Evolutionary conservation across 495 filamentous ascomycete genomes (phyloP), one percentile per base, ranked within the genome.

Genomic region (Neurospora tetrasperma): DNA sequence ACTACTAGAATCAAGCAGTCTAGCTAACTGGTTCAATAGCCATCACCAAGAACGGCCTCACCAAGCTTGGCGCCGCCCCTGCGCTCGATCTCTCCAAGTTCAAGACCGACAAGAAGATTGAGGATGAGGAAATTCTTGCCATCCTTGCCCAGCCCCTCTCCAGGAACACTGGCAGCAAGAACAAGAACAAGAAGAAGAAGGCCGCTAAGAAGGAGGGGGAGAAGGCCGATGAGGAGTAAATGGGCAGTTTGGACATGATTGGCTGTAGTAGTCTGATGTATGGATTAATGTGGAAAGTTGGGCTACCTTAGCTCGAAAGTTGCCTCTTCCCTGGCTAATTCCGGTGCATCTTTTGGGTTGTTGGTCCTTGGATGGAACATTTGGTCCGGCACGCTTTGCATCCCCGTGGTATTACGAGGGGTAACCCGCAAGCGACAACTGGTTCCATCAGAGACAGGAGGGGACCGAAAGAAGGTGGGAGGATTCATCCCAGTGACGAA

Each of bases 101-200:
- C 87, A 93, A 95, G 87, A 90, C 92, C 4, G 93, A 98, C 82
- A 98, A 99, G 88, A 97, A 97, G 89, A 96, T 99, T 80, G 92
- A 90, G 72, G 94, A 98, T 78, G 93, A 96, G 82, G 94, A 97
- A 83, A 88, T 99, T 75, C 90, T 97, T 71, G 91, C 94, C 86
- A 95, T 99, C 74, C 86, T 99, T 69, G 93, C 93, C 82, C 91
- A 91, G 80, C 94, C 96, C 16, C 82, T 97, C 71, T 86, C 91
- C 74, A 90, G 88, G 78, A 91, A 90, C 71, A 90, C 90, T 46
- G 90, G 90, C 74, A 88, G 88, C 76, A 94, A 92, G 84, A 96
- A 94, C 86, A 93, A 95, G 84, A 96, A 96, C 88, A 96, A 95
- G 92, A 91, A 92, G 88, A 89, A 89, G 85, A 89, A 89, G 83